phyloP scores from a whole-genome alignment of 1,284 basidiomycete species.

The Ceratobasidium sp. region DNA sequence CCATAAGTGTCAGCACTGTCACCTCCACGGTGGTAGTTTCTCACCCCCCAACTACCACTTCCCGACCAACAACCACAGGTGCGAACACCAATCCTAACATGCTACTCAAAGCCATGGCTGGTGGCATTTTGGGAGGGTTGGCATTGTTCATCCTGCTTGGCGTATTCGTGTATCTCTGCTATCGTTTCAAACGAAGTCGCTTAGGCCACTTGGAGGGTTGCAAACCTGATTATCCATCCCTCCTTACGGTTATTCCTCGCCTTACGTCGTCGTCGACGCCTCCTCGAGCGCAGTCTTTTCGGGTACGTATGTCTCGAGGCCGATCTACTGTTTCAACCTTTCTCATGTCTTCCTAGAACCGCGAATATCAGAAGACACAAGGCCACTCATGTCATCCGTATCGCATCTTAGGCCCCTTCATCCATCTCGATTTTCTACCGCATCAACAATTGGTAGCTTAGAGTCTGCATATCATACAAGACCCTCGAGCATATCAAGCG shows the following conservation, averaged over 20 bases:
- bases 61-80: too few species aligned
- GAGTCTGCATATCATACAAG: background rate
- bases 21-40: background rate
- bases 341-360: background rate
- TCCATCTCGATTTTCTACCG: background rate
- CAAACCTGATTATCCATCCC: constrained; percentile 1
- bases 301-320: background rate
- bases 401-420: background rate
- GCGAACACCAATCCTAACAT: background rate
- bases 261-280: background rate
- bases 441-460: constrained; percentile 1
- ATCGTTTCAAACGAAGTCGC: background rate
- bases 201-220: background rate
- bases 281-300: constrained; percentile 1
- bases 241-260: background rate
- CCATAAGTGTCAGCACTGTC: background rate
- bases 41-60: background rate
- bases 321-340: background rate
- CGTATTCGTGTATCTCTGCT: background rate
- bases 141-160: background rate
- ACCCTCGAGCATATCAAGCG: background rate
- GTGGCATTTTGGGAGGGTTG: background rate
- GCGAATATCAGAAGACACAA: background rate
- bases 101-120: background rate
- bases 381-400: background rate